These are phyloP conservation scores for Aspergillus sp. DNA, from an alignment of 2,329 filamentous ascomycete species.

Conservation along the genomic window DNA sequence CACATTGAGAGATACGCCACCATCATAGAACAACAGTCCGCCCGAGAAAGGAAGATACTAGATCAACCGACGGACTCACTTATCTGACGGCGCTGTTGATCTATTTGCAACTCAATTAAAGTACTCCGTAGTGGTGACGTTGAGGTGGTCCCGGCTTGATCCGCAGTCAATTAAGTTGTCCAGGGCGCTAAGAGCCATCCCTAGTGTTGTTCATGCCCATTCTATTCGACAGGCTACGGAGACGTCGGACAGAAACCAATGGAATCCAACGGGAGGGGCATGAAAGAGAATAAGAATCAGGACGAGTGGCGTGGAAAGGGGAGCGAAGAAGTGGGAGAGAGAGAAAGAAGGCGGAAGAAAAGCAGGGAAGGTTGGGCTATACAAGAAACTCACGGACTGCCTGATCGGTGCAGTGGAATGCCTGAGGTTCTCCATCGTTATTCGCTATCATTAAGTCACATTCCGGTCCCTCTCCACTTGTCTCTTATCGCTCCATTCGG, in stretches of 20 bases:
- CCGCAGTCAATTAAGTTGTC: constrained; percentile 6
- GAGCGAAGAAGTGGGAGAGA: background rate
- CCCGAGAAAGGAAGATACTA: background rate
- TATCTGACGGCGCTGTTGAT: background rate
- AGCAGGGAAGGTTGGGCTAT: background rate
- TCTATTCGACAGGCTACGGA: background rate
- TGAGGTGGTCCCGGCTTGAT: constrained; percentile 1
- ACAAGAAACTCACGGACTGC: background rate
- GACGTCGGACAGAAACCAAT: background rate
- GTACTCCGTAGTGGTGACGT: background rate
- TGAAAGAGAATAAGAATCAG: background rate
- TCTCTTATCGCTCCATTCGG: background rate
- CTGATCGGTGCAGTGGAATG: background rate
- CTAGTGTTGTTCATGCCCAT: too few relatives aligned
- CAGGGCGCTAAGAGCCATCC: constrained; percentile 8
- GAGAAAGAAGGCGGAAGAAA: constrained; percentile 1
- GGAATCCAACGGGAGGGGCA: background rate
- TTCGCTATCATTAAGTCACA: background rate
- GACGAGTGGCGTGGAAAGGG: background rate
- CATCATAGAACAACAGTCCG: too few relatives aligned
- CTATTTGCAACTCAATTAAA: constrained; percentile 1
- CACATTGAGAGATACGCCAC: too few relatives aligned
- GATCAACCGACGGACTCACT: background rate
- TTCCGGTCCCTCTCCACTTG: background rate
- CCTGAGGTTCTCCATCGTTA: background rate